Base-by-base conservation (phyloP, 805 yeast species). In the Clavispora carvajalis region DNA sequence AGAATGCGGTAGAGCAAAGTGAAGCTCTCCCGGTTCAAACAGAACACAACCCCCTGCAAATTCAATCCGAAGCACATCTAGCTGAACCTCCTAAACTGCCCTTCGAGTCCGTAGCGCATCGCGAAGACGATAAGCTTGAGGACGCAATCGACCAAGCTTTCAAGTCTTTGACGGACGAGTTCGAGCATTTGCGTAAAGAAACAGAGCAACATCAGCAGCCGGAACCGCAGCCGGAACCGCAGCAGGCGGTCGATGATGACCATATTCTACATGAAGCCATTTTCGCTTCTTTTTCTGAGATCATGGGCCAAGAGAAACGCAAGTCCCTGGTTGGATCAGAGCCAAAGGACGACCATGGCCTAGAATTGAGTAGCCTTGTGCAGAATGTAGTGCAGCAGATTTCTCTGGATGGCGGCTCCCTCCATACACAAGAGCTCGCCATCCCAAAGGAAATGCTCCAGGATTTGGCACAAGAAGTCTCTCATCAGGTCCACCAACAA, bases 381-480 rank as follows among this genome's bases (percentile, higher is more conserved):
- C 59, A 56, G 17, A 57, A 52, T 33, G 54, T 62, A 6, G 57
- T 60, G 4, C 45, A 40, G 36, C 60, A 55, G 36, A 49, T 59
- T 7, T 28, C 31, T 5, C 31, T 28, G 31, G 31, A 28, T 13
- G 2, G 9, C 31, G 16, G 16, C 37, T 44, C 57, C 4, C 40
- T 52, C 17, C 51, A 46, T 18, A 34, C 37, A 11, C 37, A 25
- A n/a, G 30, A 41, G 39, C 34, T 28, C 11, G 30, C 51, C 13
- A 45, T 53, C 12, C 39, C 58, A 2, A 54, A 55, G 21, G 63
- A 56, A 29, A 45, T 58, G 2, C 41, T 62, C 17, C 57, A 52
- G 31, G 62, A 58, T 21, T 50, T 63, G 34, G 66, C 67, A 3
- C 39, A 47, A 16, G 62, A 62, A 40, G 59, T 62, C 24, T 53